These are phyloP conservation scores for Phaeoacremonium minimum DNA, from an alignment of 2,329 filamentous ascomycete species.

Conservation along the genomic window DNA sequence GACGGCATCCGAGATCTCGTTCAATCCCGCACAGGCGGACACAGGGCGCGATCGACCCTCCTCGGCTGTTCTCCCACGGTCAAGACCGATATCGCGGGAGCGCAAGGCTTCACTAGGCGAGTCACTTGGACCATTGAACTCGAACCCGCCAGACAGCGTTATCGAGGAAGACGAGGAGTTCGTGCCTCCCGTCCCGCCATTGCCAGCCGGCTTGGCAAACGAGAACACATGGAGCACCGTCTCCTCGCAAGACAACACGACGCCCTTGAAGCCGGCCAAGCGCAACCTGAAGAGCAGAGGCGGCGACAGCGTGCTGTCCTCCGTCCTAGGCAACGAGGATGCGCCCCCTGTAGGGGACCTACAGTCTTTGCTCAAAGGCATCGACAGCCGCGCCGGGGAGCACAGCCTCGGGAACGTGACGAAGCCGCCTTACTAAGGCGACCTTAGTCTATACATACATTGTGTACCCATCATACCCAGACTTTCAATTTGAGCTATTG, in stretches of 20 bases:
- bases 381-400: conserved; percentile 44
- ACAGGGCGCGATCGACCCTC: conserved; percentile 17
- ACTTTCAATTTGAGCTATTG: no score
- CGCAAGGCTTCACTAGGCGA: conserved; percentile 19
- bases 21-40: conserved; percentile 38
- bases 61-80: conserved; percentile 6
- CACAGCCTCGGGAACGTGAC: conserved; percentile 39
- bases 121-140: conserved; percentile 31
- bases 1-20: conserved; percentile 62
- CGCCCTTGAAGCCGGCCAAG: conserved; percentile 18
- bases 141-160: conserved; percentile 33
- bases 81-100: conserved; percentile 23
- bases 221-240: conserved; percentile 9
- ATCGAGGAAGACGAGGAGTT: conserved; percentile 24
- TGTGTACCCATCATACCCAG: no score
- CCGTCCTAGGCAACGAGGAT: conserved; percentile 26
- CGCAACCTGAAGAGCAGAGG: conserved; percentile 37
- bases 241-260: conserved; percentile 9
- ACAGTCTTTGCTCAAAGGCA: conserved; percentile 43
- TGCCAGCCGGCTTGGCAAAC: conserved; percentile 31
- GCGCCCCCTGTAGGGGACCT: conserved; percentile 36
- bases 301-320: conserved; percentile 29
- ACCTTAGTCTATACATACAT: no score
- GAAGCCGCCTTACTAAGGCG: conserved; percentile 44
- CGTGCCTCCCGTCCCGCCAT: conserved; percentile 53